Base-by-base conservation (phyloP, 805 yeast genomes). In the Teunomyces kruisii region DNA sequence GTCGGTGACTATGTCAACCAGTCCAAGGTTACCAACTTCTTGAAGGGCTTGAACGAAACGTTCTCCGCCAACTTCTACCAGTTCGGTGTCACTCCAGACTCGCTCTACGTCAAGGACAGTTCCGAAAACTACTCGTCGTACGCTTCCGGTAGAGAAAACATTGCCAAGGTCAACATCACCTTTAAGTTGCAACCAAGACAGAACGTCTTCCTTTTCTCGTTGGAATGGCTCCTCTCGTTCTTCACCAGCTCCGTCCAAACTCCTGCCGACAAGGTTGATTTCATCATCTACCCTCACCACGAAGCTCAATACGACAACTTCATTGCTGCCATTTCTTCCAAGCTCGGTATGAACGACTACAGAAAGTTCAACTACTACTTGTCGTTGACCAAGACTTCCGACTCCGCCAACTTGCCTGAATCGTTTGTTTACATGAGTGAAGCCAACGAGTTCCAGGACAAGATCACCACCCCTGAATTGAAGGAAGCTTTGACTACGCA, bases 391-490 rank as follows among this genome's bases (percentile, higher is more conserved):
- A 87, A 81, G 55, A 88, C 96, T 33, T 56, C 84, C 33, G 96
- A 89, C 61, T 81, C 86, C 19, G 62, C 76, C 22, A 75, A 78
- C 53, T 72, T 92, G 55, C 96, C 97, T 29, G 56, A 68, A 37
- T 81, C 86, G 51, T 87, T 77, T 59, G 96, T 88, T 22, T 88
- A 80, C 69, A 91, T 94, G 98, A 75, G 86, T 55, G 99, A 94
- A 74, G 81, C 81, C 46, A 76, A 83, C 49, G 98, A 92, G 63
- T 75, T 88, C 70, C 89, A 84, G 53, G 88, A 81, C 4, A 70
- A 79, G 46, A 68, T 87, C 42, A 74, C 77, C 53, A 75, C 81
- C 42, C 68, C 71, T 22, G 78, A 76, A 49, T 64, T 72, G 43
- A 55, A 55, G 32, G 48, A 48, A 9, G 53, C 64, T n/a, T 61